Percentiles rank a stretch among this genome's conserved stretches.
These are phyloP conservation scores for Galerina marginata DNA, from an alignment of 768 basidiomycete genomes.

Conservation along the genomic window DNA sequence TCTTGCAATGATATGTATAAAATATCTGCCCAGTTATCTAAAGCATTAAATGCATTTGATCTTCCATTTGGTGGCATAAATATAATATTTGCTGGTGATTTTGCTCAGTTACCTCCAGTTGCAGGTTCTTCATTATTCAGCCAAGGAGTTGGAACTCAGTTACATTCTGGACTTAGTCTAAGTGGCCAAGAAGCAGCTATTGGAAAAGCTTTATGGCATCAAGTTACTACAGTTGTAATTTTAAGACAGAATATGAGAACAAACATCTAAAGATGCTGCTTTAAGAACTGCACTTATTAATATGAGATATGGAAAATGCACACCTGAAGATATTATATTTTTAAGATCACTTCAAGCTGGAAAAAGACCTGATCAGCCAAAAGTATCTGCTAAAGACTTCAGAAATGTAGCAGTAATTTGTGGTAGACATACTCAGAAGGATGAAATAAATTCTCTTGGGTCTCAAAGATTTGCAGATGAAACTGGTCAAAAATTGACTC, in stretches of 20 bases:
- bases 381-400: no score
- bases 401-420: no score
- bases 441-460: constrained; percentile 8
- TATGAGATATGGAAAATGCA: no score
- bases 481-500: constrained; percentile 20
- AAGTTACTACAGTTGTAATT: constrained; percentile 41
- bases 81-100: constrained; percentile 47
- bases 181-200: constrained; percentile 5
- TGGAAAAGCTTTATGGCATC: constrained; percentile 37
- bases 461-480: constrained; percentile 33
- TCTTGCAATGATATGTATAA: constrained; percentile 28
- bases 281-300: constrained; percentile 30
- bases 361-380: no score
- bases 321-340: no score
- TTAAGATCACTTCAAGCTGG: no score
- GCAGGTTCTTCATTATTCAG: no score
- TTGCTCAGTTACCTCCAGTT: no score
- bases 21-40: constrained; percentile 31
- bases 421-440: no score
- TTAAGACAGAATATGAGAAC: constrained; percentile 37
- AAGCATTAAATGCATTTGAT: constrained; percentile 22
- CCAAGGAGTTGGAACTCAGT: no score
- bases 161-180: no score
- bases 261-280: constrained; percentile 26
- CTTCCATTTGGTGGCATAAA: constrained; percentile 41